These are phyloP conservation scores for Cymodocea nodosa DNA, from an alignment of 116 monocot species.

Conservation along the genomic window DNA sequence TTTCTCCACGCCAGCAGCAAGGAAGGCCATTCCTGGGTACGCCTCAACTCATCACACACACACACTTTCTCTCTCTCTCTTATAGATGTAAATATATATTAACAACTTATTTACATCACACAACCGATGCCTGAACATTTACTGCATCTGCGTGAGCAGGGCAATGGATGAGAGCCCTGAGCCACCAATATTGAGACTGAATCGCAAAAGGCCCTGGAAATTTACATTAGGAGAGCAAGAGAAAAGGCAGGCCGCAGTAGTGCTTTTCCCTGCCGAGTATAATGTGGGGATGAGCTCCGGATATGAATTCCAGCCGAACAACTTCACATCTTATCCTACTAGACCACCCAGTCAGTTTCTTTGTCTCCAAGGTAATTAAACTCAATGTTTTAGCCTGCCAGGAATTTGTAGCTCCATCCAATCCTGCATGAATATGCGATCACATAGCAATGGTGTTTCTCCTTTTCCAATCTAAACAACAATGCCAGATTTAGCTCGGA, in stretches of 20 bases:
- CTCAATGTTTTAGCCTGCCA: too few relatives aligned
- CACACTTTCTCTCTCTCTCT: not conserved
- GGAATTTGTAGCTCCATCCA: too few relatives aligned
- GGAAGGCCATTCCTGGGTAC: not conserved
- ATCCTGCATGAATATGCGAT: too few relatives aligned
- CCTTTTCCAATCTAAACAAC: too few relatives aligned
- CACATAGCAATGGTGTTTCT: too few relatives aligned
- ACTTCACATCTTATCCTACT: too few relatives aligned
- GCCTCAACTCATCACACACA: not conserved
- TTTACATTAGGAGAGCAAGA: not conserved
- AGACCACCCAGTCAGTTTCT: too few relatives aligned
- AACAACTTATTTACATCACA: not conserved
- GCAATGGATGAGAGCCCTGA: not conserved
- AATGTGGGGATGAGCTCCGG: not conserved
- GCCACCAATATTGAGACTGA: not conserved
- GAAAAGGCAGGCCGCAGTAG: too few relatives aligned
- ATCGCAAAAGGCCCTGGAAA: not conserved
- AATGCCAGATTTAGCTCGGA: too few relatives aligned
- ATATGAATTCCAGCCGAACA: too few relatives aligned
- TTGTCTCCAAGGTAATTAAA: too few relatives aligned
- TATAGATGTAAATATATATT: not conserved
- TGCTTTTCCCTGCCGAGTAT: not conserved
- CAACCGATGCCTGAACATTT: not conserved
- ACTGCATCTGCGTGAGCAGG: not conserved
- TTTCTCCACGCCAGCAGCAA: constrained; percentile 3